Evolutionary conservation across 352 stramenopile species (phyloP).

Genomic region (Phytophthora chlamydospora): DNA sequence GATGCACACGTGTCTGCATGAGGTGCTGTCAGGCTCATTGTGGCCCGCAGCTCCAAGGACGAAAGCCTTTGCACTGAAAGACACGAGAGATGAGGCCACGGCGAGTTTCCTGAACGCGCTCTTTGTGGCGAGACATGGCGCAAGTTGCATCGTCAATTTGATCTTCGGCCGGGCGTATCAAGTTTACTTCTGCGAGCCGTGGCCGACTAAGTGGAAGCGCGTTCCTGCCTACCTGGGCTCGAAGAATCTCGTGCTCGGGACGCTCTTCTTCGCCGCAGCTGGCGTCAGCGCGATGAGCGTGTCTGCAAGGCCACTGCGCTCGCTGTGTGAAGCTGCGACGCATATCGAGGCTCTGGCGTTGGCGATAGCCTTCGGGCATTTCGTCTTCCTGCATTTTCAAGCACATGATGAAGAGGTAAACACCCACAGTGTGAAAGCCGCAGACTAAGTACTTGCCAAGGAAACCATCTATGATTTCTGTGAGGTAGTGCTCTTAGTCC

Average conservation of each 20-base stretch:
- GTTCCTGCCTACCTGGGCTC: constrained; percentile 66
- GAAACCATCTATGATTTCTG: constrained; percentile 1
- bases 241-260: constrained; percentile 64
- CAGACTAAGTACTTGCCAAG: constrained; percentile 7
- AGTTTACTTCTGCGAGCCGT: constrained; percentile 51
- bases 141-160: constrained; percentile 37
- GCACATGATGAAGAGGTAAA: background rate
- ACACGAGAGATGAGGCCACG: constrained; percentile 23
- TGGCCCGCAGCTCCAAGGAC: background rate
- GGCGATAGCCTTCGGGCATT: constrained; percentile 39
- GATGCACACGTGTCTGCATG: constrained; percentile 47
- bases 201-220: constrained; percentile 51
- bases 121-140: constrained; percentile 48
- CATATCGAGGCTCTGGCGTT: constrained; percentile 59
- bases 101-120: constrained; percentile 54
- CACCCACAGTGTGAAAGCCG: constrained; percentile 7
- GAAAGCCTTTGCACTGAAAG: constrained; percentile 6
- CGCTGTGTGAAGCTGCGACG: constrained; percentile 52
- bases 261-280: constrained; percentile 54
- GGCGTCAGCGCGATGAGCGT: constrained; percentile 48
- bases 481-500: constrained; percentile 16
- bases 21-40: constrained; percentile 22
- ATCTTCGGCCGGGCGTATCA: constrained; percentile 59
- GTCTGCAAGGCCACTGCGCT: constrained; percentile 42
- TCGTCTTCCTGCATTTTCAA: constrained; percentile 34